phyloP scores from a whole-genome alignment of 805 yeast species.

The Kuraishia borneana region DNA sequence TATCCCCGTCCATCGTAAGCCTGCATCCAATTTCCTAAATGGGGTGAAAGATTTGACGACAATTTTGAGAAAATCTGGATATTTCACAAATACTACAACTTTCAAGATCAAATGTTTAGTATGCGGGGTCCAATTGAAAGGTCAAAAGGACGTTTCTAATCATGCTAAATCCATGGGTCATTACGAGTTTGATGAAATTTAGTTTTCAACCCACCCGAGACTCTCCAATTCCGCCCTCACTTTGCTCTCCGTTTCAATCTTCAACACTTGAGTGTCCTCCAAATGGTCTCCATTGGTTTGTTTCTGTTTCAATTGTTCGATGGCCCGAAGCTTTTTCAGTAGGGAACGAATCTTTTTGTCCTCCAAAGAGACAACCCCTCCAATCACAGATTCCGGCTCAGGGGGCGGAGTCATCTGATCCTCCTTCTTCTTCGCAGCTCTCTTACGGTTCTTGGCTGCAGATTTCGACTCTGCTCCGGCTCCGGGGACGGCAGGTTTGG shows the following conservation, averaged over 20 bases:
- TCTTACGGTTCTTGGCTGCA: constrained; percentile 66
- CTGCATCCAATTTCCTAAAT: constrained; percentile 32
- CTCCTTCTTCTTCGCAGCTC: constrained; percentile 51
- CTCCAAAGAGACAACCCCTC: constrained; percentile 63
- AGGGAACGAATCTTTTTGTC: constrained; percentile 88
- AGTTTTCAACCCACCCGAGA: constrained; percentile 46
- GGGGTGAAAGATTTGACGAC: constrained; percentile 28
- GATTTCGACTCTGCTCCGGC: constrained; percentile 38
- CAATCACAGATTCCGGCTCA: constrained; percentile 30
- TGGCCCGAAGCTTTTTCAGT: constrained; percentile 91
- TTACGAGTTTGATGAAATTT: constrained; percentile 42
- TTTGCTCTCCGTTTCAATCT: constrained; percentile 77
- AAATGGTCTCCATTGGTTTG: constrained; percentile 74
- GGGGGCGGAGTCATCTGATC: constrained; percentile 5
- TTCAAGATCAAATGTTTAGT: constrained; percentile 46
- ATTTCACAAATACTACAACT: constrained; percentile 53
- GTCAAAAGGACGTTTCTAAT: constrained; percentile 52
- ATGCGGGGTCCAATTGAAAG: constrained; percentile 40
- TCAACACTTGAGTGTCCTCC: constrained; percentile 87
- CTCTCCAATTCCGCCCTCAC: constrained; percentile 63
- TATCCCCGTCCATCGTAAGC: too few species aligned
- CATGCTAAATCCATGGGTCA: constrained; percentile 61
- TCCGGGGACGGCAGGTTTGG: constrained; percentile 25
- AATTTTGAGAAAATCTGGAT: constrained; percentile 37
- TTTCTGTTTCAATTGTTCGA: constrained; percentile 78